Conservation (phyloP, 1,284 basidiomycete genomes). For the Papiliotrema terrestris region DNA sequence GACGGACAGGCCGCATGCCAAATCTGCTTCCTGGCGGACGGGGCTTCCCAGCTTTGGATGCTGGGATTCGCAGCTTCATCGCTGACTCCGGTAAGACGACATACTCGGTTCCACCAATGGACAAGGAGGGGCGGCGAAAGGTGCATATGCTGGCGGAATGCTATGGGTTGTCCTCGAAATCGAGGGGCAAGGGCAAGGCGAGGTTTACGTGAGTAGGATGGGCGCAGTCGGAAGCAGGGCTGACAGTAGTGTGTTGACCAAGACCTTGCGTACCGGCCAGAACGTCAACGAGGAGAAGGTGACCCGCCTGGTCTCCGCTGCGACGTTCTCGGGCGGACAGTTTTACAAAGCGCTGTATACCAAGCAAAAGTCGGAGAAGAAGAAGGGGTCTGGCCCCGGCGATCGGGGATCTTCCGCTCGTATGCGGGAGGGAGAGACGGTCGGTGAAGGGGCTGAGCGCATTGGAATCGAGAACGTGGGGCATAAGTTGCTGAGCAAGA, state of each 20-base stretch:
- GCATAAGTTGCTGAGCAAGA: slow-evolving; percentile 45
- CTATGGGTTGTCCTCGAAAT: slow-evolving; percentile 72
- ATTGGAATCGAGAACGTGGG: slow-evolving; percentile 44
- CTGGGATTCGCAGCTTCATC: slow-evolving; percentile 68
- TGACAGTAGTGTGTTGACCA: slow-evolving; percentile 60
- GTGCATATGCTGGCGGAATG: slow-evolving; percentile 73
- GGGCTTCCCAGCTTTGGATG: slow-evolving; percentile 52
- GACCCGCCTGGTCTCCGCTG: slow-evolving; percentile 52
- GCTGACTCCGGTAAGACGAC: slow-evolving; percentile 54
- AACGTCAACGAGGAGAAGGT: slow-evolving; percentile 63
- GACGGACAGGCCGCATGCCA: slow-evolving; percentile 5
- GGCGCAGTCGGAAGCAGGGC: not conserved
- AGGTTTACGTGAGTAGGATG: slow-evolving; percentile 52
- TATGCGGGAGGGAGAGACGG: slow-evolving; percentile 19
- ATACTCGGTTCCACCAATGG: slow-evolving; percentile 71
- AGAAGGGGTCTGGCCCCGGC: slow-evolving; percentile 10
- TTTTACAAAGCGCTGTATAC: slow-evolving; percentile 46
- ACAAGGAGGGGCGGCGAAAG: slow-evolving; percentile 63
- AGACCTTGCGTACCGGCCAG: slow-evolving; percentile 59
- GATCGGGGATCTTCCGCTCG: slow-evolving; percentile 26
- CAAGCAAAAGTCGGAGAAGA: slow-evolving; percentile 12
- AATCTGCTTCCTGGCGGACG: slow-evolving; percentile 4
- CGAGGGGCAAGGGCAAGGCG: slow-evolving; percentile 62
- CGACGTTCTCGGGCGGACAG: slow-evolving; percentile 22
- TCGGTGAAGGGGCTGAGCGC: slow-evolving; percentile 9